Base-by-base conservation (phyloP, 768 basidiomycete species). In the Leccinum subgranulosum region DNA sequence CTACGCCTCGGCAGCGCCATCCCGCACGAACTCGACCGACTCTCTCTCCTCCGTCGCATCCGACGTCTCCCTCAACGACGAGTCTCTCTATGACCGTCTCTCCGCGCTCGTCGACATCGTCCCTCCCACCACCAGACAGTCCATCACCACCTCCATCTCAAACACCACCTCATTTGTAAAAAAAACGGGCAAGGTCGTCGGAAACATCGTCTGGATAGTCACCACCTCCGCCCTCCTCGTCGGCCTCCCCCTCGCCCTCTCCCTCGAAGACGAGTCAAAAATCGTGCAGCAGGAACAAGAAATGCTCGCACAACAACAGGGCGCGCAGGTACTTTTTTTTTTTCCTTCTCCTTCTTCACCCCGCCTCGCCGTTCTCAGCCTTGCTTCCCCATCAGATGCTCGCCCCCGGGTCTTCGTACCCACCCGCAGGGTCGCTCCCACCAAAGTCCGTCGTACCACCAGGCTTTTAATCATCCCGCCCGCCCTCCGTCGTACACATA, bases 201-300 rank as follows among this genome's bases (percentile, higher is more conserved):
- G 97, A 14, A 94, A 90, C 72, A 75, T 94, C 64, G 90, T 95
- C 56, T 99, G 97, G 97, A 82, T 97, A 60, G 78, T 98, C 69
- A 94, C 92, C 54, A 98, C 96, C 9, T 92, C 89, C 46, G 94
- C 95, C 1, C 79, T 99, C 54, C 84, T 99, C 62, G 88, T 99
- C 51, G 97, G 92, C 14, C 79, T 99, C 39, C 97, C 97, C 33
- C 80, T 98, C 60, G 94, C 95, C 5, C 81, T 98, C 64, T 88
- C 86, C 59, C 80, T 98, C 65, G 97, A 99, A 75, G 96, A 97
- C 75, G 97, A 99, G 77, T 89, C 92, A 54, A 94, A 94, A 75
- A 83, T 96, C 56, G 88, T 94, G 11, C 86, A 88, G 49, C 94
- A 98, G 75, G 97, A 98, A 75, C 87, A 90, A 75, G 94, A 98